phyloP scores from a whole-genome alignment of 345 rosid species.

The Viola odorata region DNA sequence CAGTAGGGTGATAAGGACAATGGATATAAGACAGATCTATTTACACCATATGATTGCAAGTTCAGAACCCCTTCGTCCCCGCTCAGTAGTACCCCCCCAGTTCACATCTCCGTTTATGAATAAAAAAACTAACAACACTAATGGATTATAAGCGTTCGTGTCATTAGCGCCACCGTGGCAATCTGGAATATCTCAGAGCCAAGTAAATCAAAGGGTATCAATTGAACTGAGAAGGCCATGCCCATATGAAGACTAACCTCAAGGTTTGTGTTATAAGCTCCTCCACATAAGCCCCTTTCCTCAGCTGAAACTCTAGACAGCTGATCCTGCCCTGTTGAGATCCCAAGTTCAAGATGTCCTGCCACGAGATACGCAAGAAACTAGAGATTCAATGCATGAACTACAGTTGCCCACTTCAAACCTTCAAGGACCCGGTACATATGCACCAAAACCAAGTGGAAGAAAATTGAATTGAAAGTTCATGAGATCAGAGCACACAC shows the following conservation, averaged over 20 bases:
- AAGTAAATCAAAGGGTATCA: background rate
- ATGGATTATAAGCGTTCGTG: too few relatives aligned
- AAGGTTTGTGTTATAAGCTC: conserved; percentile 92
- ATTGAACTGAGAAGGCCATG: background rate
- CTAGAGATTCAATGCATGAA: conserved; percentile 4
- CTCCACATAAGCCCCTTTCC: conserved; percentile 98
- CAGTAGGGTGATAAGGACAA: too few relatives aligned
- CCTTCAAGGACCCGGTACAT: conserved; percentile 5
- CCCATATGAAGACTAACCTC: conserved; percentile 49
- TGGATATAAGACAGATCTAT: too few relatives aligned
- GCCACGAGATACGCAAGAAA: conserved; percentile 15
- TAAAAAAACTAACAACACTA: background rate
- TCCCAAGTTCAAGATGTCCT: conserved; percentile 84
- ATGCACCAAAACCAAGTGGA: background rate
- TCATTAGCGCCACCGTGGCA: too few relatives aligned
- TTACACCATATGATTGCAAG: too few relatives aligned
- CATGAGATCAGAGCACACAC: too few relatives aligned
- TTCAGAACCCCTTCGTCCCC: too few relatives aligned
- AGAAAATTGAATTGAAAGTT: too few relatives aligned
- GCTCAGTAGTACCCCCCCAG: too few relatives aligned
- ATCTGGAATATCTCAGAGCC: too few relatives aligned
- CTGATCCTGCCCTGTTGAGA: conserved; percentile 59
- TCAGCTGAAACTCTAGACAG: conserved; percentile 92
- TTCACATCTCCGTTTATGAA: too few relatives aligned
- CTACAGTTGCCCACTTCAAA: background rate